These are phyloP conservation scores for Metschnikowia santaceciliae DNA, from an alignment of 805 yeast species.

Conservation along the genomic window DNA sequence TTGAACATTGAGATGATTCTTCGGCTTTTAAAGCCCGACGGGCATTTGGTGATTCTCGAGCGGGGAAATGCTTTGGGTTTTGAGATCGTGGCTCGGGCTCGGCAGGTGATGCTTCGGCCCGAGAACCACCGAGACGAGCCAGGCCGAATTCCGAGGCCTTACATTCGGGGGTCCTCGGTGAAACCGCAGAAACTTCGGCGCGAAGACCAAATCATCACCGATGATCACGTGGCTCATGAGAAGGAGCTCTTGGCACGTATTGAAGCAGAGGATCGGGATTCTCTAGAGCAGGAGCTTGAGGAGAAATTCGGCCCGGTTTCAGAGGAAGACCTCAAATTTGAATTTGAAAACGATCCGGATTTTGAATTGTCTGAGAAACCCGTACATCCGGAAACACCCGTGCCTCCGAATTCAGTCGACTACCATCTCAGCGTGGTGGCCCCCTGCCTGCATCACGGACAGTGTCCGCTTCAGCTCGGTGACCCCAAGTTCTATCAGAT, in stretches of 20 bases:
- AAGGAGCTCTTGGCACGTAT: slow-evolving; percentile 25
- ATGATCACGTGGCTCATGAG: slow-evolving; percentile 33
- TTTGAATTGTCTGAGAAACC: slow-evolving; percentile 17
- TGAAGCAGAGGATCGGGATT: slow-evolving; percentile 19
- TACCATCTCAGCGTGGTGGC: slow-evolving; percentile 68
- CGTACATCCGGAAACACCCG: background rate
- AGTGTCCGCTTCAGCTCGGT: slow-evolving; percentile 80
- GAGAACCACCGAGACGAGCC: slow-evolving; percentile 53
- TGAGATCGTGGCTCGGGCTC: slow-evolving; percentile 82
- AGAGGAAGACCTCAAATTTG: slow-evolving; percentile 46
- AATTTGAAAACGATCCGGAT: slow-evolving; percentile 37
- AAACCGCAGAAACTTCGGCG: slow-evolving; percentile 38
- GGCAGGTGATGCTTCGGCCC: slow-evolving; percentile 88
- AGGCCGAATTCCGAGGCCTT: slow-evolving; percentile 69
- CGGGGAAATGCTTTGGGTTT: slow-evolving; percentile 89
- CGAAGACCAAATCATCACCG: slow-evolving; percentile 34
- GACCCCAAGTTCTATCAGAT: slow-evolving; percentile 63
- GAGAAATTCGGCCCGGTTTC: slow-evolving; percentile 40
- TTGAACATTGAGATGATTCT: slow-evolving; percentile 56
- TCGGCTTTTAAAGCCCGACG: slow-evolving; percentile 66
- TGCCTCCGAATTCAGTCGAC: slow-evolving; percentile 22
- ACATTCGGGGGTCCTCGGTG: slow-evolving; percentile 46
- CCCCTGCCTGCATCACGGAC: slow-evolving; percentile 86
- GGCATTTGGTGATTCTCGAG: slow-evolving; percentile 75
- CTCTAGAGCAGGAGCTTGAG: slow-evolving; percentile 30